Percentiles rank a stretch among this genome's conserved stretches.
phyloP scores from a whole-genome alignment of 495 filamentous ascomycete genomes.

The Neurospora discreta region DNA sequence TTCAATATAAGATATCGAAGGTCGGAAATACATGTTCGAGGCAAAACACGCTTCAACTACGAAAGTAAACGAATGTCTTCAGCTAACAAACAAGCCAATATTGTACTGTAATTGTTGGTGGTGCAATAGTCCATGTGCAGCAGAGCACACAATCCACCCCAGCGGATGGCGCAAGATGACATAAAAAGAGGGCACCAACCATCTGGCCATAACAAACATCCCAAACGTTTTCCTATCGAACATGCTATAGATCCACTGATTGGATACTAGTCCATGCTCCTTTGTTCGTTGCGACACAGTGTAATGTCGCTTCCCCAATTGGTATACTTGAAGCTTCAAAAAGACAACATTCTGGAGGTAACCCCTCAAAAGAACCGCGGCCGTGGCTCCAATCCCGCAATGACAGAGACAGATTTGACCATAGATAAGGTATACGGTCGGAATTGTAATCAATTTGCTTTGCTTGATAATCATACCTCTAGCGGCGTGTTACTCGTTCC shows the following conservation, averaged over 20 bases:
- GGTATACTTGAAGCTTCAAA: background rate
- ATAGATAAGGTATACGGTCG: background rate
- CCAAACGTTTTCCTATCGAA: background rate
- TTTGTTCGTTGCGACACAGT: background rate
- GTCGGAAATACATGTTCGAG: too few relatives aligned
- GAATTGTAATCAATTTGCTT: background rate
- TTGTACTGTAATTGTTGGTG: background rate
- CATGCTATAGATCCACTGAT: background rate
- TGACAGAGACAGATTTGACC: background rate
- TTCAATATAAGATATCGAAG: too few relatives aligned
- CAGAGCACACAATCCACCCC: background rate
- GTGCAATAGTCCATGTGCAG: background rate
- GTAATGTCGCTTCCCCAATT: background rate
- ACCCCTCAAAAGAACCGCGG: background rate
- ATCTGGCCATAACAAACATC: background rate
- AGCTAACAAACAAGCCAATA: too few relatives aligned
- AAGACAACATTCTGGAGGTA: background rate
- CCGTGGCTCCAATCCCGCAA: background rate
- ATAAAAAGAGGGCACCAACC: background rate
- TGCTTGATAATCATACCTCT: slow-evolving; percentile 3
- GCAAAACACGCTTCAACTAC: too few relatives aligned
- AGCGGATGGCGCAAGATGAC: background rate
- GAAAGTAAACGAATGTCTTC: too few relatives aligned
- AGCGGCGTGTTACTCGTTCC: background rate
- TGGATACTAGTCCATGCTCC: background rate